Base-by-base conservation (phyloP, 306 rosid genomes). In the Lablab purpureus region DNA sequence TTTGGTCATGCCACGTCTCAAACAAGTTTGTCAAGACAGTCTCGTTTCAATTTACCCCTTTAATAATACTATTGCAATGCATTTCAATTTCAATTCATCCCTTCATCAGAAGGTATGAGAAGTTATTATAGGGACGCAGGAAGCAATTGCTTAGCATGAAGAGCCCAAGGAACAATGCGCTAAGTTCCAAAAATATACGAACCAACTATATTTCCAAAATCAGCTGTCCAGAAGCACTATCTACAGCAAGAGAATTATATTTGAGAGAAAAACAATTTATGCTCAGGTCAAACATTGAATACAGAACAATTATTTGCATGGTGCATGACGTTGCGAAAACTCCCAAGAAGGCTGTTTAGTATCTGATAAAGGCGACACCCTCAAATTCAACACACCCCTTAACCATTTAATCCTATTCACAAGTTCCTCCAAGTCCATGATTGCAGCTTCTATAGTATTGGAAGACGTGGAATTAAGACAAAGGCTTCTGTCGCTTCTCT, bases 1-100 rank as follows among this genome's bases (percentile, higher is more conserved):
- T 94, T 30, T 94, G 97, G 98, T 89, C 85, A 88, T 94, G 97
- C 76, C 97, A 94, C 30, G 98, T 94, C 14, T 90, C 98, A 3
- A 84, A 97, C 49, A 87, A 80, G 88, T 50, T 43, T 67, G n/a
- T n/a, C n/a, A 3, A 28, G 3, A 28, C 32, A 1, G 2, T 28
- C 4, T 28, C 32, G 2, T 28, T 28, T 28, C 32, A 28, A 28
- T 28, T 28, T 28, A 28, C 32, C 4, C 2, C n/a, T n/a, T n/a
- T n/a, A n/a, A n/a, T n/a, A n/a, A n/a, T n/a, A n/a, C n/a, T n/a
- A n/a, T n/a, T n/a, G n/a, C n/a, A n/a, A n/a, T 12, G 5, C 9
- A 4, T 21, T 23, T 12, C 50, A 13, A 41, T 41, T 41, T 41
- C 2, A 28, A 28, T 28, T n/a, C n/a, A n/a, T n/a, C n/a, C n/a